These are phyloP conservation scores for Wickerhamomyces silvicola DNA, from an alignment of 805 yeast genomes.

Conservation along the genomic window DNA sequence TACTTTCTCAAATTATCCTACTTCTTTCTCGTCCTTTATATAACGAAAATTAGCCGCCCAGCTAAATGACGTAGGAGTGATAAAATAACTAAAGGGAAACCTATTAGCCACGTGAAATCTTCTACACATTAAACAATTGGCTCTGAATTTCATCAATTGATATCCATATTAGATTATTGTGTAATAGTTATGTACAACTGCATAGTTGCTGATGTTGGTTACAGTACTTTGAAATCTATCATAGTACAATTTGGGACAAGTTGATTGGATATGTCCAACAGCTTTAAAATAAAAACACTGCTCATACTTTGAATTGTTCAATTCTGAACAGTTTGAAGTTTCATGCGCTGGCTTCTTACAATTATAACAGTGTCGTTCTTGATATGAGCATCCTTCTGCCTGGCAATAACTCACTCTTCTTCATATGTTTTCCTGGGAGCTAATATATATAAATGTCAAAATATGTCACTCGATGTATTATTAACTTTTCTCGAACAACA, in stretches of 20 bases:
- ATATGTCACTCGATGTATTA: no score
- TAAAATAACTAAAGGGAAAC: no score
- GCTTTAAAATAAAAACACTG: conserved; percentile 25
- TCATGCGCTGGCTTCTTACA: conserved; percentile 27
- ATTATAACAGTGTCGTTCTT: conserved; percentile 24
- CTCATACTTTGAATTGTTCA: conserved; percentile 14
- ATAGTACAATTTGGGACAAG: conserved; percentile 16
- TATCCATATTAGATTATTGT: no score
- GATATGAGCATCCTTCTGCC: conserved; percentile 22
- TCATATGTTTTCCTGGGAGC: conserved; percentile 21
- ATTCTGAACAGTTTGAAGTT: conserved; percentile 20
- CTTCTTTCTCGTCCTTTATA: not conserved
- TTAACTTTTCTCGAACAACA: no score
- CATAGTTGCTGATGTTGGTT: not conserved
- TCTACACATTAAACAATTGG: no score
- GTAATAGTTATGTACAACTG: not conserved
- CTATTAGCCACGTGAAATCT: no score
- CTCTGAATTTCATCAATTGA: no score
- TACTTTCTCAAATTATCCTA: conserved; percentile 3
- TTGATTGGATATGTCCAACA: conserved; percentile 25
- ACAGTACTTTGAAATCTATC: not conserved
- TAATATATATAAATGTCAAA: no score
- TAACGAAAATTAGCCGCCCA: conserved; percentile 1
- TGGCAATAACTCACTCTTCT: conserved; percentile 27
- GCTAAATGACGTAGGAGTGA: no score